These are phyloP conservation scores for Chenopodium berlandieri DNA, from an alignment of 148 eudicot genomes.

Conservation along the genomic window DNA sequence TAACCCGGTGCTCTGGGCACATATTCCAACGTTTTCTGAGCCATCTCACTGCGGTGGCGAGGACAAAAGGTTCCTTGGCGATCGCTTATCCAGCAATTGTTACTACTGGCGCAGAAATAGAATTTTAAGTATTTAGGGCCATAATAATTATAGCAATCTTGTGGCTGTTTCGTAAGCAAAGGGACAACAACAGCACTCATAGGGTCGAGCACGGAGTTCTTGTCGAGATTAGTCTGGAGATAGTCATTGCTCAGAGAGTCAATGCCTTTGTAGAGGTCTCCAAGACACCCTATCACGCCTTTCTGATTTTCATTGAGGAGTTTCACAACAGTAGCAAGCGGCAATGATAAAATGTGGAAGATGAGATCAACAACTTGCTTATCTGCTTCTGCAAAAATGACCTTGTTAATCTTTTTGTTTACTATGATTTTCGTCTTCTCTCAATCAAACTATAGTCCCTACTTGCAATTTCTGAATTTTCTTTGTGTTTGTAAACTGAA, in stretches of 20 bases:
- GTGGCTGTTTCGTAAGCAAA: not conserved
- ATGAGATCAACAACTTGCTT: conserved; percentile 40
- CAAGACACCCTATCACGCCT: conserved; percentile 23
- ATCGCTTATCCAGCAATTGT: no score
- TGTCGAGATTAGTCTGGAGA: not conserved
- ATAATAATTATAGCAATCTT: no score
- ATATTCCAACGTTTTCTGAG: no score
- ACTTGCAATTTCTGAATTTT: conserved; percentile 5
- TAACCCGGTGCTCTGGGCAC: no score
- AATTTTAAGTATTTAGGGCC: no score
- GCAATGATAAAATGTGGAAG: conserved; percentile 29
- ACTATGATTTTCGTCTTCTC: conserved; percentile 21
- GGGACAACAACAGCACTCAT: not conserved
- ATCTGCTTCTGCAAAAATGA: conserved; percentile 35
- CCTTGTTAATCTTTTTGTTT: conserved; percentile 22
- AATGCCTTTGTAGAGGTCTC: conserved; percentile 18
- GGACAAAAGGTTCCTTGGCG: no score
- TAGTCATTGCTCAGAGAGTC: conserved; percentile 7
- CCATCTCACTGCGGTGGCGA: no score
- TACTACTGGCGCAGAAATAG: no score
- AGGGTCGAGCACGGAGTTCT: conserved; percentile 15
- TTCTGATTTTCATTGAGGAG: conserved; percentile 14
- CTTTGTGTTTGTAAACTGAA: not conserved
- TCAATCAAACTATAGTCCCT: not conserved
- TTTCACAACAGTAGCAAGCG: conserved; percentile 26